Percentiles rank a stretch among this genome's conserved stretches.
Conservation (phyloP, 345 rosid species). For the Balakata baccata region DNA sequence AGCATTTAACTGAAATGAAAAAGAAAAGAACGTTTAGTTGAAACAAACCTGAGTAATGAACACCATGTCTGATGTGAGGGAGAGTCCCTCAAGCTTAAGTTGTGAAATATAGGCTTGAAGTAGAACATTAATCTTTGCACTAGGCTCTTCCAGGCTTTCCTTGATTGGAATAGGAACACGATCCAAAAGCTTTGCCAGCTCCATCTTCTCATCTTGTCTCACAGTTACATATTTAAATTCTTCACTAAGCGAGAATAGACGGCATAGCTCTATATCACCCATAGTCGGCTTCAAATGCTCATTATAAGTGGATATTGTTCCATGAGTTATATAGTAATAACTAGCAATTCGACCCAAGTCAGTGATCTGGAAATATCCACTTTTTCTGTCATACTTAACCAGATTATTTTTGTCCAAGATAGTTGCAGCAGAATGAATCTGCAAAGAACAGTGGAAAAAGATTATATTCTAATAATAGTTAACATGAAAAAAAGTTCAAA, state of each 20-base stretch:
- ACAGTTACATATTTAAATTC: constrained; percentile 93
- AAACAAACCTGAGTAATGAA: constrained; percentile 76
- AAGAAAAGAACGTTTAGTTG: constrained; percentile 6
- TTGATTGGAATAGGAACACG: constrained; percentile 94
- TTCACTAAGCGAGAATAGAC: constrained; percentile 82
- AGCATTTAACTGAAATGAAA: not conserved
- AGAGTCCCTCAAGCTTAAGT: constrained; percentile 95
- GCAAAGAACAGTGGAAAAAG: constrained; percentile 20
- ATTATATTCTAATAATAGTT: not conserved
- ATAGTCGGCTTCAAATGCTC: constrained; percentile 94
- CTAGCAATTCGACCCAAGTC: constrained; percentile 99
- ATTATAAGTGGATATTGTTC: constrained; percentile 86
- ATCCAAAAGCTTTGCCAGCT: constrained; percentile 85
- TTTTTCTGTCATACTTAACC: constrained; percentile 84
- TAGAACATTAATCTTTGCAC: constrained; percentile 91
- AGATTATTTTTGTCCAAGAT: constrained; percentile 84
- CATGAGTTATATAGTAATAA: constrained; percentile 86
- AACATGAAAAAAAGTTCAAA: not conserved
- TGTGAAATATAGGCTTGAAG: constrained; percentile 94
- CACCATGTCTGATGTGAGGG: constrained; percentile 92
- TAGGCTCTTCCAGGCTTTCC: constrained; percentile 93
- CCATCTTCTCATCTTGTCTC: constrained; percentile 99
- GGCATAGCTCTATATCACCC: constrained; percentile 93
- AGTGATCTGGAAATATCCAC: constrained; percentile 97
- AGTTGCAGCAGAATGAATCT: constrained; percentile 92